phyloP scores from a whole-genome alignment of 148 eudicot genomes.

The Selenicereus undatus region DNA sequence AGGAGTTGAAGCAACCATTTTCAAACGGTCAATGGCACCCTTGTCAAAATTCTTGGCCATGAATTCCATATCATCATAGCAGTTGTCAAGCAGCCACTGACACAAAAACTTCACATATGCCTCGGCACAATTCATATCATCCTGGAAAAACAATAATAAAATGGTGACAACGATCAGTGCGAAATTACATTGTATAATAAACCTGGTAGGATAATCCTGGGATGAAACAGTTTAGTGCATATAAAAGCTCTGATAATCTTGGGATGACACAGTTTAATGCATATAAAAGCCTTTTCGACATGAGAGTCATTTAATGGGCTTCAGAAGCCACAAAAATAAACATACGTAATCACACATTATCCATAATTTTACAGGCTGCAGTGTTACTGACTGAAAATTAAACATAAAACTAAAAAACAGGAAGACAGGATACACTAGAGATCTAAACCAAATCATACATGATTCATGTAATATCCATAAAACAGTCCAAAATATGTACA shows the following conservation, averaged over 20 bases:
- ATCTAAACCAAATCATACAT: not conserved
- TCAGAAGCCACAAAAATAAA: not conserved
- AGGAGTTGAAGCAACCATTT: slow-evolving; percentile 69
- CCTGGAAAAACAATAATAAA: slow-evolving; percentile 35
- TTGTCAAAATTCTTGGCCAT: slow-evolving; percentile 74
- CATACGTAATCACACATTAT: not conserved
- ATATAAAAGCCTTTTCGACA: not conserved
- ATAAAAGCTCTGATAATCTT: too few relatives aligned
- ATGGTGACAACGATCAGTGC: not conserved
- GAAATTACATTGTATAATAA: not conserved
- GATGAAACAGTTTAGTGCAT: not conserved
- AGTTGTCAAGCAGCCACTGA: slow-evolving; percentile 85
- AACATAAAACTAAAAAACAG: not conserved
- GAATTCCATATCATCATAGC: slow-evolving; percentile 93
- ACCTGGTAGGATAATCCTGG: too few relatives aligned
- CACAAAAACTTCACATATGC: slow-evolving; percentile 79
- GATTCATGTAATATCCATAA: not conserved
- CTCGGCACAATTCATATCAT: slow-evolving; percentile 97
- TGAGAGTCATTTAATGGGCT: not conserved
- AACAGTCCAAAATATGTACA: not conserved
- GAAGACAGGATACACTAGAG: not conserved
- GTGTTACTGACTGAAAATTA: not conserved
- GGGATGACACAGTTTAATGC: not conserved
- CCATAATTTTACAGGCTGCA: not conserved
- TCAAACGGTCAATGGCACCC: slow-evolving; percentile 68